Base-by-base conservation (phyloP, 2,329 filamentous ascomycete species). In the Raffaelea ambrosiae region DNA sequence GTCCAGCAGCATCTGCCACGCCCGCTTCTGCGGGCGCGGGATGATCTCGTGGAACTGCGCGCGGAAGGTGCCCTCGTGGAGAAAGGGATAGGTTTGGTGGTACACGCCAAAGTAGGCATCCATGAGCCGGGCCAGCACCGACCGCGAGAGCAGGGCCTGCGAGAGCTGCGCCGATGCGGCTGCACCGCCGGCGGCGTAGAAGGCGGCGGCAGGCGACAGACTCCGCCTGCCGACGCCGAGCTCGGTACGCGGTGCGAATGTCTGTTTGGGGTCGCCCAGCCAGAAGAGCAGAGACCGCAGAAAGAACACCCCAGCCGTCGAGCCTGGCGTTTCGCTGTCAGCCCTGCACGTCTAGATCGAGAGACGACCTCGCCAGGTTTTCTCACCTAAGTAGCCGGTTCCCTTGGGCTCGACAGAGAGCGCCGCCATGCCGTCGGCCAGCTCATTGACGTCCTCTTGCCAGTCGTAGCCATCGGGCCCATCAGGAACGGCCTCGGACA, bases 11-110 rank as follows among this genome's bases (percentile, higher is more conserved):
- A 48, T 48, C 26, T 41, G 23, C 47, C 47, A 48, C n/a, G 36
- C 40, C 19, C 47, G 41, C 19, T n/a, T 26, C 26, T 19, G 26
- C 36, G 47, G 47, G 26, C 47, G 47, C 42, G 47, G 26, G 16
- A 48, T 41, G 18, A 48, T 35, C 21, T 48, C 47, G 36, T 48
- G 47, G 41, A 41, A 48, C 41, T 48, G 47, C 1, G 47, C 47
- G 3, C 47, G 47, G 21, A 48, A 48, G 13, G 47, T 48, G 16
- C 23, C 47, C 36, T 48, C 42, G 42, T 48, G 47, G 8, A 48
- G 14, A 29, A 48, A 48, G 8, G 47, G 47, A 10, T 48, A 48
- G 2, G 47, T 48, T 26, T 26, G 42, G 26, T 48, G 47, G 47
- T 48, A 48, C 14, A 40, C 38, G 19, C 11, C 13, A 41, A 48